Evolutionary conservation across 257 asterid genomes (phyloP).

Genomic region (Nicotiana paniculata): DNA sequence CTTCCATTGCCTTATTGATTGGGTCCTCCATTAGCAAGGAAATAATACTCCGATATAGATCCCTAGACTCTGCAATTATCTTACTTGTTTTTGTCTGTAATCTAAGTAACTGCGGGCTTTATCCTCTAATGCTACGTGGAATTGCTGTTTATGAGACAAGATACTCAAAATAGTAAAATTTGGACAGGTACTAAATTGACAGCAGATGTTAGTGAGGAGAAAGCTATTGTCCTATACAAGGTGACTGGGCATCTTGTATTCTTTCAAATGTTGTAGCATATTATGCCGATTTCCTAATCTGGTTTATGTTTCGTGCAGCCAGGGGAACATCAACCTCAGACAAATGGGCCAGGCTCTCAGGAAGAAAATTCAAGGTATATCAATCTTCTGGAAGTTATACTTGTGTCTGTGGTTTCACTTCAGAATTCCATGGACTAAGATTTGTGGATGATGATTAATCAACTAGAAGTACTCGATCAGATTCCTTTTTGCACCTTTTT

Average conservation of each 20-base stretch:
- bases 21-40: constrained; percentile 7
- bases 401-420: background rate
- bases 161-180: constrained; percentile 4
- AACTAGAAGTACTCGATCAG: background rate
- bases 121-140: background rate
- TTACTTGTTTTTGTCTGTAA: background rate
- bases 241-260: constrained; percentile 33
- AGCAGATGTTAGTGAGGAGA: constrained; percentile 52
- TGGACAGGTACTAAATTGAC: constrained; percentile 50
- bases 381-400: background rate
- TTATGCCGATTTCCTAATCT: background rate
- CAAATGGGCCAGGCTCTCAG: constrained; percentile 37
- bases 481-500: background rate
- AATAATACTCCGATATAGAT: background rate
- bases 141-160: constrained; percentile 15
- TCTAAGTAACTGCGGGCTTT: background rate
- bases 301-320: constrained; percentile 49
- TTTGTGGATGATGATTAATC: background rate
- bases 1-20: background rate
- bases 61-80: background rate
- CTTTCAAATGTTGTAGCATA: background rate
- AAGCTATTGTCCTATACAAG: constrained; percentile 81
- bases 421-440: background rate
- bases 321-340: constrained; percentile 43
- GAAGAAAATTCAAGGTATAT: constrained; percentile 72